Evolutionary conservation across 169 alveolate species (phyloP).

Genomic region (Plasmodium gonderi): DNA sequence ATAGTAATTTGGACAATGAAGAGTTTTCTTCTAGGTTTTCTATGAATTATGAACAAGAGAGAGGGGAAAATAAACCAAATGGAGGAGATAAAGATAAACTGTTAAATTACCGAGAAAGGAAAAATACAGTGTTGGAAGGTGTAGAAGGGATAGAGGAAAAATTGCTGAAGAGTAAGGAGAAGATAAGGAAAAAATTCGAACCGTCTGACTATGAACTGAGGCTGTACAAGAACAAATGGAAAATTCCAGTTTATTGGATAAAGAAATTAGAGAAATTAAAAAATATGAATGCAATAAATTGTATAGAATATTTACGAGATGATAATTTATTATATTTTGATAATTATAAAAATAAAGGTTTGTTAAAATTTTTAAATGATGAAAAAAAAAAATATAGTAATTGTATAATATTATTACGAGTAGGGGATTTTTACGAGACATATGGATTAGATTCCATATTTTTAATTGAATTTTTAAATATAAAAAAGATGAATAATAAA

Average conservation of each 20-base stretch:
- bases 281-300: conserved; percentile 73
- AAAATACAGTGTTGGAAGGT: too few relatives aligned
- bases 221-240: conserved; percentile 34
- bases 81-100: too few relatives aligned
- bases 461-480: conserved; percentile 77
- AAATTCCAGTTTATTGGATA: conserved; percentile 49
- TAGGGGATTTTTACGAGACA: conserved; percentile 79
- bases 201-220: conserved; percentile 33
- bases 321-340: conserved; percentile 72
- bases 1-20: background rate
- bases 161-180: background rate
- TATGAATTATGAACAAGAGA: too few relatives aligned
- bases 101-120: too few relatives aligned
- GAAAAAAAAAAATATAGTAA: conserved; percentile 77
- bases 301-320: conserved; percentile 59
- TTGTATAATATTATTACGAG: conserved; percentile 75
- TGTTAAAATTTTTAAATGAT: conserved; percentile 72
- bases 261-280: conserved; percentile 58
- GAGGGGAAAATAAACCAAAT: too few relatives aligned
- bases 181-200: background rate
- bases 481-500: conserved; percentile 73
- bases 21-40: too few relatives aligned
- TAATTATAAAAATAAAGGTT: conserved; percentile 63
- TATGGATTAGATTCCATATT: conserved; percentile 82
- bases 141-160: background rate